Base-by-base conservation (phyloP, 2,329 filamentous ascomycete genomes). In the Paecilomyces niveus region DNA sequence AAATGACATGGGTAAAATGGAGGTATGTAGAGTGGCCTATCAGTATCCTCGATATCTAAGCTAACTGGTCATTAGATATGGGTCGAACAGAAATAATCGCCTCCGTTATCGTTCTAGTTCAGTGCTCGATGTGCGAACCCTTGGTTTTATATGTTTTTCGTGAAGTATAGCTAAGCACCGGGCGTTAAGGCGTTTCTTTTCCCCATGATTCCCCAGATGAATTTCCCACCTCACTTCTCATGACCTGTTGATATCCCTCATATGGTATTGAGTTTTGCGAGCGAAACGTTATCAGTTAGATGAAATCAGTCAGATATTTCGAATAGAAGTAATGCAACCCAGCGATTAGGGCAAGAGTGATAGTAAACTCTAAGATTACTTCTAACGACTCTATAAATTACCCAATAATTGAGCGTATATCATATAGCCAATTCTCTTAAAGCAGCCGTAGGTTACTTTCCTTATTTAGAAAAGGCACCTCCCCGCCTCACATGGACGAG, bases 1-100 rank as follows among this genome's bases (percentile, higher is more conserved):
- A 67, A 81, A 83, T 62, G 92, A 96, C 62, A 89, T 92, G 79
- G 92, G 90, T 56, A 97, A 96, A 83, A 86, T 97, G 85, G 94
- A 97, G 85, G 91, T 97, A 74, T 83, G 89, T 80, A 35, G 4
- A n/a, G 10, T n/a, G n/a, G 15, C 50, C 3, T 8, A 21, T 45
- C 8, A 50, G 31, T 54, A 31, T 49, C 22, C 31, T 4, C 8
- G 15, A 32, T 54, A 10, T 10, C 6, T 9, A 35, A 29, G 10
- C 53, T 58, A n/a, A 58, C 11, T 22, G 9, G 22, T 32, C 60
- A 53, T 50, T 50, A 65, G 63, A 64, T 65, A 33, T 65, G 63
- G 63, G 62, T 61, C 10, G 62, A 65, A 57, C 61, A 64, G 51
- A 55, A 54, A 29, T 57, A 33, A 58, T 58, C 11, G 22, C 35